A percentile compares a stretch with the other conserved stretches of the same genome.
Conservation (phyloP, 2,329 filamentous ascomycete genomes). For the Trichoderma aggressivum region DNA sequence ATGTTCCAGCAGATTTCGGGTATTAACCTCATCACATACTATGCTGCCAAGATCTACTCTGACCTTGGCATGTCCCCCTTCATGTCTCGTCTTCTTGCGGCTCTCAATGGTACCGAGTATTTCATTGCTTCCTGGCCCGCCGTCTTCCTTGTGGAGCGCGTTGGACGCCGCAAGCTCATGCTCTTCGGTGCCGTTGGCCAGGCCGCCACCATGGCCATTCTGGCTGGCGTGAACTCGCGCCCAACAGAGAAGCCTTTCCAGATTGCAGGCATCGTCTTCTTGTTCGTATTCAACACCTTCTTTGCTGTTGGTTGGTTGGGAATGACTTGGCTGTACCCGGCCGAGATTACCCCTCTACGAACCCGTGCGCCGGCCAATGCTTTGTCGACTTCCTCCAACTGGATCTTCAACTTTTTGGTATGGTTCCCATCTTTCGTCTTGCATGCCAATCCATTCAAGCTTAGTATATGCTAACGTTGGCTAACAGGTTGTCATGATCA, state of each 20-base stretch:
- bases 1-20: constrained; percentile 64
- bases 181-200: constrained; percentile 64
- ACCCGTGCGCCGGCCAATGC: constrained; percentile 62
- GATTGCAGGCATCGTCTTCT: constrained; percentile 60
- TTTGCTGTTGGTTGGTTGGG: constrained; percentile 60
- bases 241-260: constrained; percentile 48
- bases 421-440: background rate
- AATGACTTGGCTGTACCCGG: constrained; percentile 62
- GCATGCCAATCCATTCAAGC: background rate
- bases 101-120: constrained; percentile 44
- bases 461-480: background rate
- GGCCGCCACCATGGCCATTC: constrained; percentile 61
- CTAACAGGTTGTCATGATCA: constrained; percentile 55
- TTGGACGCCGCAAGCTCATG: constrained; percentile 69
- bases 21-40: constrained; percentile 62
- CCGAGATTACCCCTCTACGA: constrained; percentile 64
- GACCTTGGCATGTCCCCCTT: constrained; percentile 52
- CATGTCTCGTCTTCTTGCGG: constrained; percentile 55
- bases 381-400: constrained; percentile 52
- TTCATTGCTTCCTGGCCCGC: constrained; percentile 62
- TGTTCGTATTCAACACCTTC: constrained; percentile 60
- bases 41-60: constrained; percentile 57
- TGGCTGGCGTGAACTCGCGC: constrained; percentile 53
- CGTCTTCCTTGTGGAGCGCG: constrained; percentile 61
- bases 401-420: constrained; percentile 61